Evolutionary conservation across 495 filamentous ascomycete species (phyloP), one percentile per base, ranked within the genome.

Genomic region (Penicillium diatomitis): DNA sequence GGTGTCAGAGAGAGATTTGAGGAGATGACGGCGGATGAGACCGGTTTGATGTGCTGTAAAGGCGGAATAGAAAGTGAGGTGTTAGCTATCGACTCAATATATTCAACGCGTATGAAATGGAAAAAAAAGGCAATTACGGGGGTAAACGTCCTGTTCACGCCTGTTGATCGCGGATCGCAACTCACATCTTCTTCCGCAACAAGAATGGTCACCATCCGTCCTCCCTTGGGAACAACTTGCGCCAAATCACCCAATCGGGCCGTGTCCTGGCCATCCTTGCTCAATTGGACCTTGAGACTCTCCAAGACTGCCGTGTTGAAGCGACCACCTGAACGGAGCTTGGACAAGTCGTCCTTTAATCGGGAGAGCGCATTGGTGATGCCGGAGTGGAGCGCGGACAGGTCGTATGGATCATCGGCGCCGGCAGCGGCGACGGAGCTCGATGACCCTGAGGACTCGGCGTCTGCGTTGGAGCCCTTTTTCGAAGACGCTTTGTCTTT

Each of bases 1-100:
- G 88, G 87, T 34, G 83, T 85, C 55, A 92, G 75, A 66, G 81
- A 87, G 53, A 85, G 74, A 44, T 78, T 70, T 33, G 81, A 83
- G 20, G 73, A 69, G 46, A 84, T 75, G 42, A 95, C 83, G 5
- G 88, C 83, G 38, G 82, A 81, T 39, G 76, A 70, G 49, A 89
- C 79, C 6, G 86, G 76, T 71, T 89, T 88, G 48, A 90, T 56
- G 51, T 86, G 82, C 70, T 77, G 51, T 43, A 55, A 55, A 52
- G 20, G n/a, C n/a, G n/a, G n/a, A n/a, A n/a, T n/a, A n/a, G n/a
- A 55, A 55, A 52, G 20, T 28, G 41, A 3, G 0, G 45, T 53
- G 6, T 40, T 8, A 53, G 48, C 20, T 20, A 20, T 1, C 20
- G 20, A 20, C 20, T 20, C 20, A 20, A 20, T 20, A 20, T 20